These are phyloP conservation scores for Neurospora sublineolata DNA, from an alignment of 495 filamentous ascomycete genomes.

Conservation along the genomic window DNA sequence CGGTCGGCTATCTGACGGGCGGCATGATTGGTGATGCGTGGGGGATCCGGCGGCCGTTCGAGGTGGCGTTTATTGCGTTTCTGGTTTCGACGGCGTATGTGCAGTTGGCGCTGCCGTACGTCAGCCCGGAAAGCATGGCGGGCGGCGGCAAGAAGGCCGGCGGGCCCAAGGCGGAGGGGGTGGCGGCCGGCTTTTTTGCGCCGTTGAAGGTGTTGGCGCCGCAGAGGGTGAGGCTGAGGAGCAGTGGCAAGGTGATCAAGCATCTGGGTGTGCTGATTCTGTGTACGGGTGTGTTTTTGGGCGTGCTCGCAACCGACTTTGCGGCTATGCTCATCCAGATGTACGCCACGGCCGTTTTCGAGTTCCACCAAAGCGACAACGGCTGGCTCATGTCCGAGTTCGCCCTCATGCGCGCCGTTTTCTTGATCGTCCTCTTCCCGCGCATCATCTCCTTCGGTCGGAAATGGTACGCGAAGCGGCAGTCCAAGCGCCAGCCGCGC, in stretches of 20 bases:
- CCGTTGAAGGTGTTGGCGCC: constrained; percentile 41
- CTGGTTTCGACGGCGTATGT: constrained; percentile 29
- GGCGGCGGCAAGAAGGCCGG: constrained; percentile 14
- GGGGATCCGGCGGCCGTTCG: constrained; percentile 41
- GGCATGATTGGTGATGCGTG: constrained; percentile 41
- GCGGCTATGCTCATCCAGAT: constrained; percentile 40
- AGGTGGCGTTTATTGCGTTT: constrained; percentile 38
- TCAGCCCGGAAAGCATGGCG: constrained; percentile 24
- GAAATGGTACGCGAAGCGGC: constrained; percentile 26
- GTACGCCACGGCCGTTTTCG: constrained; percentile 43
- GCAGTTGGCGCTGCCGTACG: constrained; percentile 26
- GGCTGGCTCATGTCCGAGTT: constrained; percentile 42
- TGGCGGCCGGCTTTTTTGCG: constrained; percentile 37
- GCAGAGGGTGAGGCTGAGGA: constrained; percentile 29
- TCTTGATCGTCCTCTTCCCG: constrained; percentile 44
- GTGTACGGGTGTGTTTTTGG: constrained; percentile 43
- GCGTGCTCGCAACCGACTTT: constrained; percentile 45
- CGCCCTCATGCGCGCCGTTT: constrained; percentile 40
- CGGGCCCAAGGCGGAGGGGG: constrained; percentile 14
- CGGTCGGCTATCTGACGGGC: constrained; percentile 39
- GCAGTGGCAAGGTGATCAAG: constrained; percentile 28
- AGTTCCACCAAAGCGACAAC: constrained; percentile 42
- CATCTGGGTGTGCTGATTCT: constrained; percentile 43
- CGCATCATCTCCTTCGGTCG: constrained; percentile 40
- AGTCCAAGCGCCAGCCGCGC: neutral